Conservation (phyloP, 163 green algal species). For the Chlorella variabilis region DNA sequence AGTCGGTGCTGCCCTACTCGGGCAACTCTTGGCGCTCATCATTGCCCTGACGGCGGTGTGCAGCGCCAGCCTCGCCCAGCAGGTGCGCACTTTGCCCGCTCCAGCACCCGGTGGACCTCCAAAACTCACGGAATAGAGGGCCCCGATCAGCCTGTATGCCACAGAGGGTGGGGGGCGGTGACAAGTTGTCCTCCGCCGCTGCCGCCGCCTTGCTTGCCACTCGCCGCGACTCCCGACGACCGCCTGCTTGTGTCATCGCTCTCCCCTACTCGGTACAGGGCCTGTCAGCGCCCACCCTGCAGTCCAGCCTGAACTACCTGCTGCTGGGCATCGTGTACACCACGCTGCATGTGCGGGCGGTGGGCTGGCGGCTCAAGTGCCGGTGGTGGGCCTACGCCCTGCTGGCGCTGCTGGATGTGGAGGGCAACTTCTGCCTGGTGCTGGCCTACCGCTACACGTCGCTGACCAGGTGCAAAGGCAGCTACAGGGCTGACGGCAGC, state of each 20-base stretch:
- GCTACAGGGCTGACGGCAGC: neutral
- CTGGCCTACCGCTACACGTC: slow-evolving; percentile 80
- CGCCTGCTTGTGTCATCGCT: too few relatives aligned
- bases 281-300: slow-evolving; percentile 66
- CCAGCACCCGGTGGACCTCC: neutral
- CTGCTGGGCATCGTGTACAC: slow-evolving; percentile 58
- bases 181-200: too few relatives aligned
- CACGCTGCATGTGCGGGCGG: neutral
- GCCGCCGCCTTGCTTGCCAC: too few relatives aligned
- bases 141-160: too few relatives aligned
- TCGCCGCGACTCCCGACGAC: too few relatives aligned
- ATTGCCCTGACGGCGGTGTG: slow-evolving; percentile 27
- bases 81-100: neutral
- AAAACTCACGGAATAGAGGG: neutral
- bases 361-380: slow-evolving; percentile 5
- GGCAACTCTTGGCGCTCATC: slow-evolving; percentile 35
- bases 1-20: neutral
- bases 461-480: slow-evolving; percentile 70
- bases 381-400: slow-evolving; percentile 42
- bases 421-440: slow-evolving; percentile 75
- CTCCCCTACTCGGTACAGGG: slow-evolving; percentile 39
- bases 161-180: too few relatives aligned
- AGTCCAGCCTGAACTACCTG: slow-evolving; percentile 70
- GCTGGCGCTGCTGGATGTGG: slow-evolving; percentile 77
- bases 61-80: slow-evolving; percentile 3